Conservation (phyloP, 1,284 basidiomycete genomes). For the Volvariella volvacea region DNA sequence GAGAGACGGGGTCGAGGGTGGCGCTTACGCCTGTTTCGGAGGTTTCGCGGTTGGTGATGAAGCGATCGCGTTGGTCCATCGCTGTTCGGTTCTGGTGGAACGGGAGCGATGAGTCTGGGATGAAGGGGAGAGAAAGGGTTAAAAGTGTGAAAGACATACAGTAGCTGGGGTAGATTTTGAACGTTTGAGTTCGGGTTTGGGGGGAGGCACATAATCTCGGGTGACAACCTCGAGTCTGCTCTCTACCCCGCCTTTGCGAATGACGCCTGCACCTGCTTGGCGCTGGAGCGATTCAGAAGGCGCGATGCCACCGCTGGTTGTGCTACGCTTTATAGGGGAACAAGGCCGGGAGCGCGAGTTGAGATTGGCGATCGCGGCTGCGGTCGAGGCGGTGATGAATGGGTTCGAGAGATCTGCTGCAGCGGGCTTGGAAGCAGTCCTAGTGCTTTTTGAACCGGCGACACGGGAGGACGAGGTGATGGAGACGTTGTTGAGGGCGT, state of each 20-base stretch:
- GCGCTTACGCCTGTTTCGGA: constrained; percentile 34
- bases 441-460: neutral
- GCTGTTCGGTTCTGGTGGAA: constrained; percentile 21
- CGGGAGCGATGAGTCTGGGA: no score
- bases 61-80: constrained; percentile 56
- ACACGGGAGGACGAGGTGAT: constrained; percentile 33
- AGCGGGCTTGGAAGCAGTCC: constrained; percentile 19
- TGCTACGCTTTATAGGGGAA: constrained; percentile 59
- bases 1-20: constrained; percentile 56
- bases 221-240: constrained; percentile 68
- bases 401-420: constrained; percentile 53
- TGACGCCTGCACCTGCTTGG: constrained; percentile 59
- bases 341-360: constrained; percentile 40
- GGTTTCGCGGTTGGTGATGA: constrained; percentile 63
- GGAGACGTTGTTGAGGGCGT: constrained; percentile 48
- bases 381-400: constrained; percentile 31
- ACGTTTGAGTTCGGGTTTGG: constrained; percentile 59
- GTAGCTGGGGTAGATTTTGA: constrained; percentile 64
- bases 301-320: constrained; percentile 36
- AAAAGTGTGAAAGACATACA: constrained; percentile 22
- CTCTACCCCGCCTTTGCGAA: constrained; percentile 70
- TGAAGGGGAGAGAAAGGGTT: neutral
- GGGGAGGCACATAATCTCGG: constrained; percentile 31
- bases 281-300: constrained; percentile 49
- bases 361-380: constrained; percentile 12